Conservation (phyloP, 306 rosid species). For the Begonia loranthoides region DNA sequence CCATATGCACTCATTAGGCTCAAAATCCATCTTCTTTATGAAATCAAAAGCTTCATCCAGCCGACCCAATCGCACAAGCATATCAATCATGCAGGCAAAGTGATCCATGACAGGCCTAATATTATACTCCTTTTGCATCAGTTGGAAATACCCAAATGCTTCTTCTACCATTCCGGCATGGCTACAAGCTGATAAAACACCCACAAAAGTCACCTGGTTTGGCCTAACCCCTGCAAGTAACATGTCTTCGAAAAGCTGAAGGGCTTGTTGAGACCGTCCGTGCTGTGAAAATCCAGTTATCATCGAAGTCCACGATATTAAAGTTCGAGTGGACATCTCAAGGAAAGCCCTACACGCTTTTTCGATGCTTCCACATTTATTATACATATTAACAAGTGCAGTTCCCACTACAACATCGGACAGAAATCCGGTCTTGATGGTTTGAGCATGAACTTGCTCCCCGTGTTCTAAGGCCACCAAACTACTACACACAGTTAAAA, state of each 20-base stretch:
- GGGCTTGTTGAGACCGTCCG: slow-evolving; percentile 61
- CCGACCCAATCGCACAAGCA: slow-evolving; percentile 56
- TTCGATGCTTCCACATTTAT: slow-evolving; percentile 76
- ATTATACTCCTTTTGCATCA: slow-evolving; percentile 64
- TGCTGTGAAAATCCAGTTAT: slow-evolving; percentile 68
- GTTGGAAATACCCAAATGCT: slow-evolving; percentile 56
- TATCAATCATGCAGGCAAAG: slow-evolving; percentile 57
- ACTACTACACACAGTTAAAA: slow-evolving; percentile 55
- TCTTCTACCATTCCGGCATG: slow-evolving; percentile 63
- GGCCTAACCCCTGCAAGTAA: slow-evolving; percentile 57
- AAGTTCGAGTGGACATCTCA: slow-evolving; percentile 75
- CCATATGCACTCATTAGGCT: slow-evolving; percentile 67
- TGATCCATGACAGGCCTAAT: slow-evolving; percentile 87
- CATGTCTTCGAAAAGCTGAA: slow-evolving; percentile 80
- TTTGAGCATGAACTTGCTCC: slow-evolving; percentile 75
- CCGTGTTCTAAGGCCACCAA: slow-evolving; percentile 66
- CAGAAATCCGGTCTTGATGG: slow-evolving; percentile 51
- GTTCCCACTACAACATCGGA: slow-evolving; percentile 61
- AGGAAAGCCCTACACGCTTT: slow-evolving; percentile 70
- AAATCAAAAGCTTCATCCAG: slow-evolving; percentile 59
- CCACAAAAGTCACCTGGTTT: slow-evolving; percentile 71
- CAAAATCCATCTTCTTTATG: slow-evolving; percentile 47
- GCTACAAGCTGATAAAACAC: slow-evolving; percentile 77
- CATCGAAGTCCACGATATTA: slow-evolving; percentile 89
- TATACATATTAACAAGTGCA: slow-evolving; percentile 68